Evolutionary conservation across 2,329 filamentous ascomycete genomes (phyloP).

Genomic region (Trichoderma citrinoviride): DNA sequence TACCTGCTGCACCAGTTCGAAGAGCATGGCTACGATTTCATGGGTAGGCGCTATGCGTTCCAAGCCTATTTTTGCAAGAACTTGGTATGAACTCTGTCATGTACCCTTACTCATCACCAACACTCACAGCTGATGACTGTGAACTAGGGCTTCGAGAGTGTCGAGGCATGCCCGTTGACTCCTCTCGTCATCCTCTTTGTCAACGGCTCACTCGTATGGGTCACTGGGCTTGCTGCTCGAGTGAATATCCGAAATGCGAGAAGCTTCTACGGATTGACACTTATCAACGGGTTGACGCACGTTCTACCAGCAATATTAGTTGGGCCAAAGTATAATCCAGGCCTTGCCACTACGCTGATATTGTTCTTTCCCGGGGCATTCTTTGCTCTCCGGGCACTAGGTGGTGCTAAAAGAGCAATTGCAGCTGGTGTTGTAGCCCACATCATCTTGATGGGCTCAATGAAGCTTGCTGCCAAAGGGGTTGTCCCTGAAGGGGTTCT

Average conservation of each 20-base stretch:
- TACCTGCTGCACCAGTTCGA: constrained; percentile 13
- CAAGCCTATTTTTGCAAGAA: background rate
- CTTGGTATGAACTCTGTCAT: background rate
- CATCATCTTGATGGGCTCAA: constrained; percentile 12
- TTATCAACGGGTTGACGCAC: constrained; percentile 14
- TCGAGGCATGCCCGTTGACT: background rate
- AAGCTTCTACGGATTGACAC: constrained; percentile 1
- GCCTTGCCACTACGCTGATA: background rate
- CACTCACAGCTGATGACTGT: background rate
- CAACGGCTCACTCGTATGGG: constrained; percentile 5
- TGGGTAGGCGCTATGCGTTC: constrained; percentile 9
- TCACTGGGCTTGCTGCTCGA: background rate
- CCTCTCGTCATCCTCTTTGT: constrained; percentile 9
- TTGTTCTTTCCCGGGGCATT: constrained; percentile 6
- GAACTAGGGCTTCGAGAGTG: background rate
- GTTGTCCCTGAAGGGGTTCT: constrained; percentile 1
- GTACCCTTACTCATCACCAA: background rate
- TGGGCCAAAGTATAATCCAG: constrained; percentile 4
- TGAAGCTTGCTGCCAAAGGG: constrained; percentile 14
- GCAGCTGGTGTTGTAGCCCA: background rate
- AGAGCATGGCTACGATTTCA: constrained; percentile 13
- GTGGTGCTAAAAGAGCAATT: background rate
- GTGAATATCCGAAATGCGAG: background rate
- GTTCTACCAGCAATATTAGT: background rate
- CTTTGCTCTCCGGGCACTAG: background rate